Percentiles rank a stretch among this genome's conserved stretches.
Conservation (phyloP, 192 early-diverging fungal genomes). For the Cladochytrium replicatum region DNA sequence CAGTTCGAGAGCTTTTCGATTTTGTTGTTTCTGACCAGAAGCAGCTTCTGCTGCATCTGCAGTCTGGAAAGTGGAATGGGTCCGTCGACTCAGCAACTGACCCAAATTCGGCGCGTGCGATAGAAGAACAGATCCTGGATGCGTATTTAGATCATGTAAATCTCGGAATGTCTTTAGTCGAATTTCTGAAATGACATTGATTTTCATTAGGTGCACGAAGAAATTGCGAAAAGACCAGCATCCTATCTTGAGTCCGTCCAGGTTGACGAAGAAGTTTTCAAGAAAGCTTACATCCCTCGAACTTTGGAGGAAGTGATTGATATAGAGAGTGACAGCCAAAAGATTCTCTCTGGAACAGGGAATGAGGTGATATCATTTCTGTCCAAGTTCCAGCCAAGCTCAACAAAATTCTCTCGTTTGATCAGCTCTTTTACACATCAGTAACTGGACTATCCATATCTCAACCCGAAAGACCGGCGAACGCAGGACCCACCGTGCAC, state of each 20-base stretch:
- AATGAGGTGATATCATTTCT: too few species aligned
- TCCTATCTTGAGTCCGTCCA: constrained; percentile 23
- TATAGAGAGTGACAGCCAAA: constrained; percentile 73
- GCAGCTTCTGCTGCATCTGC: constrained; percentile 4
- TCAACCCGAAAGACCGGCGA: not conserved
- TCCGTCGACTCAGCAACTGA: too few species aligned
- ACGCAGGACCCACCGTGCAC: not conserved
- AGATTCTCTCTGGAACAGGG: too few species aligned
- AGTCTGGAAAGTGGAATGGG: too few species aligned
- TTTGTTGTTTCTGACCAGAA: constrained; percentile 51
- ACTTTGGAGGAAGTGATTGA: constrained; percentile 85
- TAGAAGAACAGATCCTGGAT: constrained; percentile 48
- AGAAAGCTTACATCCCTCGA: constrained; percentile 82
- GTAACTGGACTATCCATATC: constrained; percentile 16
- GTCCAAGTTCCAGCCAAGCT: not conserved
- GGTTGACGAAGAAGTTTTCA: constrained; percentile 83
- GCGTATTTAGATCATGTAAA: constrained; percentile 57
- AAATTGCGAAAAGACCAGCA: constrained; percentile 18
- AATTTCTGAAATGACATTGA: constrained; percentile 1
- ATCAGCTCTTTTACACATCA: constrained; percentile 12
- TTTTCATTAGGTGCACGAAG: constrained; percentile 14
- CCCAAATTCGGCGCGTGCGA: not conserved
- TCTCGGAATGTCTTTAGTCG: not conserved
- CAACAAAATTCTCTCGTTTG: not conserved
- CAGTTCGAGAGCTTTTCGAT: constrained; percentile 75